A percentile compares a stretch with the other conserved stretches of the same genome.
These are phyloP conservation scores for Trichoderma breve DNA, from an alignment of 2,329 filamentous ascomycete species.

Conservation along the genomic window DNA sequence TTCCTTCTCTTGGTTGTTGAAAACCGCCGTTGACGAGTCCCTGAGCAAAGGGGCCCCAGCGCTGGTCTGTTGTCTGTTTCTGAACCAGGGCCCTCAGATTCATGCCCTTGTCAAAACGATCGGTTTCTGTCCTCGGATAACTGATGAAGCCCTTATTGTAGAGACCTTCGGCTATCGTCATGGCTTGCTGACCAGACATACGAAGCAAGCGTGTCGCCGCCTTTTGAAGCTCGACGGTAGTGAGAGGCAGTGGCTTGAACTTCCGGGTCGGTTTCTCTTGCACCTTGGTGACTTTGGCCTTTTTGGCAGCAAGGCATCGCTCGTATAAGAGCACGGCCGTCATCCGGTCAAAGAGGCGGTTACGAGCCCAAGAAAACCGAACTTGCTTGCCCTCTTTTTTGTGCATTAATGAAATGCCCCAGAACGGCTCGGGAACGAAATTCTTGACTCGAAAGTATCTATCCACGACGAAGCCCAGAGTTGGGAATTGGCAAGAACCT, in stretches of 20 bases:
- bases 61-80: slow-evolving; percentile 74
- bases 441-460: slow-evolving; percentile 91
- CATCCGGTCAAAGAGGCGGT: slow-evolving; percentile 84
- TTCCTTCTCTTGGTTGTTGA: slow-evolving; percentile 74
- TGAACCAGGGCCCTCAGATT: slow-evolving; percentile 75
- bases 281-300: slow-evolving; percentile 78
- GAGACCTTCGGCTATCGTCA: slow-evolving; percentile 80
- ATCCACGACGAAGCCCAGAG: slow-evolving; percentile 94
- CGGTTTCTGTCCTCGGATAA: slow-evolving; percentile 95
- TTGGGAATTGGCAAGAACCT: slow-evolving; percentile 95
- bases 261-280: slow-evolving; percentile 89
- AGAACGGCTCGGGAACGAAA: slow-evolving; percentile 89
- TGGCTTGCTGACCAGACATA: slow-evolving; percentile 89
- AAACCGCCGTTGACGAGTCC: slow-evolving; percentile 73
- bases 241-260: slow-evolving; percentile 89
- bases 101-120: slow-evolving; percentile 89
- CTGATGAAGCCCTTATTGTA: slow-evolving; percentile 97
- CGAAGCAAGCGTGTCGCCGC: slow-evolving; percentile 84
- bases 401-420: slow-evolving; percentile 85
- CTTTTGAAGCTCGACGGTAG: slow-evolving; percentile 95
- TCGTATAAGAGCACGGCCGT: slow-evolving; percentile 81
- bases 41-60: slow-evolving; percentile 81
- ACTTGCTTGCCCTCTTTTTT: slow-evolving; percentile 74
- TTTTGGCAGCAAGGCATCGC: slow-evolving; percentile 72
- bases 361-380: slow-evolving; percentile 78